Evolutionary conservation across 2,329 filamentous ascomycete species (phyloP), one percentile per base, ranked within the genome.

Genomic region (Coniella lustricola): DNA sequence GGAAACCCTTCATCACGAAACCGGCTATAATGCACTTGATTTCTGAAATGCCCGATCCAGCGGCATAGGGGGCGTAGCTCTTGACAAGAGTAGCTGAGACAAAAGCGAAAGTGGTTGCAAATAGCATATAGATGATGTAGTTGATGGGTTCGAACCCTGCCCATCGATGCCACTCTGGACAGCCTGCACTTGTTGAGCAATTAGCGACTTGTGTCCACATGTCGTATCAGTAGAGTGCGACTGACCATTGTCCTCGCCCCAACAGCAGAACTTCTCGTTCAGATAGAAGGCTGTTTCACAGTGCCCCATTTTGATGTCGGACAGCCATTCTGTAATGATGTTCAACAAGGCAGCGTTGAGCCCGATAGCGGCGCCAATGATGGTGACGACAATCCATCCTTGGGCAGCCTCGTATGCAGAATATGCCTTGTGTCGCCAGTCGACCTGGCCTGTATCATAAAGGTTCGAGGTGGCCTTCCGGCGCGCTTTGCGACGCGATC

Each of bases 1-100:
- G 76, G 61, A 98, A 98, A 0, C 90, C 93, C 67, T 97, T 96
- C 93, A 98, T 98, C 43, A 97, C 88, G 64, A 98, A 98, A 3
- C 93, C 93, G 4, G 91, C 93, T 62, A 98, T 95, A 62, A 98
- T 97, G 67, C 90, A 95, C 68, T 98, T 98, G 75, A 98, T 98
- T 70, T 98, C 93, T 12, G 90, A 96, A 50, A 98, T 98, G 35
- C 93, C 93, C 12, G 89, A 95, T 14, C 93, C 93, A 31, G 93
- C 93, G 10, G 93, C 93, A 64, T 98, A 98, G 0, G 93, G 93
- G 4, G 93, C 90, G 66, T 93, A 97, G 1, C 81, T 82, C 64
- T 89, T 93, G 62, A 98, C 93, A 35, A 98, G 74, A 33, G 78
- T 82, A 1, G 90, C 90, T 2, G 90, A 84, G 3, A 84, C 84